Conservation (phyloP, 805 yeast species). For the Sugiyamaella qingdaonensis region DNA sequence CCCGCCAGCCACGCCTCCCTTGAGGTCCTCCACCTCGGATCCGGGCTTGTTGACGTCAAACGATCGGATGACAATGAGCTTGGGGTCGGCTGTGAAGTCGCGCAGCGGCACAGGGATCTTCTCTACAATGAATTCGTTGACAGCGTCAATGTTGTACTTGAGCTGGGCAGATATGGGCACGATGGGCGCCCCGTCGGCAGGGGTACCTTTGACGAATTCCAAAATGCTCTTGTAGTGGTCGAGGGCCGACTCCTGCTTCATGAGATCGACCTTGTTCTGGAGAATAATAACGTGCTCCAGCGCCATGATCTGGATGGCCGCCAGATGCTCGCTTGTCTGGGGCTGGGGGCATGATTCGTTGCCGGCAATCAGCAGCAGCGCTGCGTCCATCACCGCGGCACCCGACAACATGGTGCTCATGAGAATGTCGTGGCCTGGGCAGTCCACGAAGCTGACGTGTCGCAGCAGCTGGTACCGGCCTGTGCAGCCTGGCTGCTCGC, state of each 20-base stretch:
- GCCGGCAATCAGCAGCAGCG: constrained; percentile 91
- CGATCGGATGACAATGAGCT: constrained; percentile 94
- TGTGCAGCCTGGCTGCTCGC: constrained; percentile 81
- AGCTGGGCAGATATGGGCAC: constrained; percentile 98
- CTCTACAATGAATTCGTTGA: constrained; percentile 91
- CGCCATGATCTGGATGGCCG: constrained; percentile 99
- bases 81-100: constrained; percentile 90
- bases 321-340: constrained; percentile 98
- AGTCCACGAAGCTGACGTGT: constrained; percentile 98
- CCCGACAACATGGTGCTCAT: constrained; percentile 99
- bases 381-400: constrained; percentile 99
- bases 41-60: constrained; percentile 99
- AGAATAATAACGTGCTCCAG: constrained; percentile 92
- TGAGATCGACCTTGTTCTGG: constrained; percentile 97
- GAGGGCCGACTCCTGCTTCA: constrained; percentile 94
- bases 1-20: constrained; percentile 99
- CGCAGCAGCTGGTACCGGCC: constrained; percentile 88
- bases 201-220: constrained; percentile 92
- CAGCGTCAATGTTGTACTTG: constrained; percentile 98
- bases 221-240: constrained; percentile 93
- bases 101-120: constrained; percentile 94
- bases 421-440: constrained; percentile 99
- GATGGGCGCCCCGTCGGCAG: constrained; percentile 98
- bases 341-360: constrained; percentile 99
- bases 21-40: constrained; percentile 90